Evolutionary conservation across 805 yeast species (phyloP), one percentile per base, ranked within the genome.

Genomic region (Saccharomycodes ludwigii): DNA sequence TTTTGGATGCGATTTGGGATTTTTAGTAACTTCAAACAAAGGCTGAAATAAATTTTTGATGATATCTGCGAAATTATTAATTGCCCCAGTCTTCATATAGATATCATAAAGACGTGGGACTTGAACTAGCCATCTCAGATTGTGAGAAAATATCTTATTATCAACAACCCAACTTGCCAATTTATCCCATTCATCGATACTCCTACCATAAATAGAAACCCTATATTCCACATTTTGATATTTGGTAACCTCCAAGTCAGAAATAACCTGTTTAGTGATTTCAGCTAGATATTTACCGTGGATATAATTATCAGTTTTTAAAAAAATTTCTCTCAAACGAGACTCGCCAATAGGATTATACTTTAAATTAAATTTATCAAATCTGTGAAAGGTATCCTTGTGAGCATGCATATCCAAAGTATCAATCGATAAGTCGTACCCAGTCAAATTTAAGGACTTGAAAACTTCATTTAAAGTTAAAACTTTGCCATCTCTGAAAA

Each of bases 321-420:
- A 63, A 55, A 91, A 91, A 33, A 91, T 91, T 54, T 91, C 98
- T 58, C 99, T 74, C 55, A 91, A 62, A 54, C 99, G 76, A 14
- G 98, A 91, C 59, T 91, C 98, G 19, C 99, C 99, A 45, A 91
- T 79, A 14, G 99, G 99, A 52, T 91, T 91, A 61, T 91, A 91
- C 55, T 91, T 93, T 60, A 91, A 66, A 55, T 91, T 91, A 68
- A 91, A 91, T 59, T 91, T 91, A 58, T 91, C 99, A 51, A 91
- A 91, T 47, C 99, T 70, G 57, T 91, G 99, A 69, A 91, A 91
- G 1, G 97, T 81, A 49, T 91, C 99, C 41, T 86, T 81, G 56
- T 91, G 98, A 4, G 99, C 99, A 58, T 91, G 99, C 99, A 91
- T 91, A 58, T 91, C 99, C 43, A 91, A 67, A 2, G 98, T 93